phyloP scores from a whole-genome alignment of 768 basidiomycete genomes.

The Amyloporia xantha region DNA sequence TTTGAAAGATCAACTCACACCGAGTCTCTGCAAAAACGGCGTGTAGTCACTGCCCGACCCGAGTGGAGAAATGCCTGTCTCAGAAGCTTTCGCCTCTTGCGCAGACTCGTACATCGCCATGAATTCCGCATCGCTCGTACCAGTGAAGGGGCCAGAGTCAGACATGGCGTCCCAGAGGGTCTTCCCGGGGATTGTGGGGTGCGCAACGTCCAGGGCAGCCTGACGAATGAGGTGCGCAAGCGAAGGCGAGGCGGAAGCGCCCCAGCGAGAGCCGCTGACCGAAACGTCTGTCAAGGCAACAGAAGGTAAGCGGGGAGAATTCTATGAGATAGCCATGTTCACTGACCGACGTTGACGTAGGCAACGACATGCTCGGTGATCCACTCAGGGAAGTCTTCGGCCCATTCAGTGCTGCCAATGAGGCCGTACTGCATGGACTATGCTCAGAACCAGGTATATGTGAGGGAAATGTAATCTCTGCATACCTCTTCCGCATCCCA shows the following conservation, averaged over 20 bases:
- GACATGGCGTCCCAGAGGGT: constrained; percentile 74
- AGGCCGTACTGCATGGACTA: constrained; percentile 45
- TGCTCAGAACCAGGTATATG: not conserved
- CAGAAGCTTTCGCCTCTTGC: constrained; percentile 17
- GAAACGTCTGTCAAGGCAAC: constrained; percentile 7
- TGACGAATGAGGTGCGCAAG: constrained; percentile 68
- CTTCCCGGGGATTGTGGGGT: constrained; percentile 56
- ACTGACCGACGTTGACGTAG: constrained; percentile 71
- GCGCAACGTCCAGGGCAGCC: constrained; percentile 64
- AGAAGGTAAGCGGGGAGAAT: not conserved
- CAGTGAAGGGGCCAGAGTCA: constrained; percentile 48
- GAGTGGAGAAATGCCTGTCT: constrained; percentile 44
- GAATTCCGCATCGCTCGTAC: constrained; percentile 37
- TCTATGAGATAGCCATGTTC: not conserved
- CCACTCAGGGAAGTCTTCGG: constrained; percentile 85
- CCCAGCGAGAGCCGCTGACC: constrained; percentile 29
- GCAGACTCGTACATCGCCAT: constrained; percentile 33
- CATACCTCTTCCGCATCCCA: constrained; percentile 75
- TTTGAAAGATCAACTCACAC: constrained; percentile 34
- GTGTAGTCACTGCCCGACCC: constrained; percentile 91
- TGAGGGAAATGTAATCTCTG: too few relatives aligned
- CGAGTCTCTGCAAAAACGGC: constrained; percentile 79
- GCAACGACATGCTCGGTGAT: constrained; percentile 73
- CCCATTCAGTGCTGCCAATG: constrained; percentile 87
- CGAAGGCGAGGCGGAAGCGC: constrained; percentile 64